Conservation (phyloP, 768 basidiomycete genomes). For the Sporobolomyces roseus region DNA sequence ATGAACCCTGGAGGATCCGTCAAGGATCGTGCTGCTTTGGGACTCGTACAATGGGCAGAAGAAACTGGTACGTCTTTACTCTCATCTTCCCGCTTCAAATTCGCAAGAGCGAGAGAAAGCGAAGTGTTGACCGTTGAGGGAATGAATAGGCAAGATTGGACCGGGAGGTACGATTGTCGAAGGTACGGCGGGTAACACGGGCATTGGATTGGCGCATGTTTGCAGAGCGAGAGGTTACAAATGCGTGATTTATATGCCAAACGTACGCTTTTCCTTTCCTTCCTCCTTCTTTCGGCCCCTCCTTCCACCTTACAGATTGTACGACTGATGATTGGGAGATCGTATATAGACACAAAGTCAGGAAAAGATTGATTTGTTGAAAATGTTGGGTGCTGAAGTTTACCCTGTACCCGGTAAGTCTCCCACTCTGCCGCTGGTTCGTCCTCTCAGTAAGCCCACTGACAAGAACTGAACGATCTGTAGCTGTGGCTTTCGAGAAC, state of each 20-base stretch:
- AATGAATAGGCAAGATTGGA: conserved; percentile 58
- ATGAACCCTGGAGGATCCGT: conserved; percentile 98
- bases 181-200: conserved; percentile 97
- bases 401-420: conserved; percentile 74
- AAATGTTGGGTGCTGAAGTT: conserved; percentile 96
- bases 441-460: too few species aligned
- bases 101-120: not conserved
- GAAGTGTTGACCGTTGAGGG: too few species aligned
- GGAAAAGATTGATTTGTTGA: conserved; percentile 95
- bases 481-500: conserved; percentile 86
- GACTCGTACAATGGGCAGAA: conserved; percentile 81
- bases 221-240: conserved; percentile 89
- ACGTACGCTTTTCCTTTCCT: conserved; percentile 58
- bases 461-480: not conserved
- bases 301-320: not conserved
- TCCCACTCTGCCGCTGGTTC: not conserved
- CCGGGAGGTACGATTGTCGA: conserved; percentile 97
- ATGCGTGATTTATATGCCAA: conserved; percentile 99
- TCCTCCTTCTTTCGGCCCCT: not conserved
- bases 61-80: conserved; percentile 59
- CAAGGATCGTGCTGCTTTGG: conserved; percentile 93
- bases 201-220: conserved; percentile 61
- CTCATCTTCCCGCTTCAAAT: not conserved
- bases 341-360: conserved; percentile 62
- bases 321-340: too few species aligned